These are phyloP conservation scores for Trichoderma reesei DNA, from an alignment of 495 filamentous ascomycete species.

Conservation along the genomic window DNA sequence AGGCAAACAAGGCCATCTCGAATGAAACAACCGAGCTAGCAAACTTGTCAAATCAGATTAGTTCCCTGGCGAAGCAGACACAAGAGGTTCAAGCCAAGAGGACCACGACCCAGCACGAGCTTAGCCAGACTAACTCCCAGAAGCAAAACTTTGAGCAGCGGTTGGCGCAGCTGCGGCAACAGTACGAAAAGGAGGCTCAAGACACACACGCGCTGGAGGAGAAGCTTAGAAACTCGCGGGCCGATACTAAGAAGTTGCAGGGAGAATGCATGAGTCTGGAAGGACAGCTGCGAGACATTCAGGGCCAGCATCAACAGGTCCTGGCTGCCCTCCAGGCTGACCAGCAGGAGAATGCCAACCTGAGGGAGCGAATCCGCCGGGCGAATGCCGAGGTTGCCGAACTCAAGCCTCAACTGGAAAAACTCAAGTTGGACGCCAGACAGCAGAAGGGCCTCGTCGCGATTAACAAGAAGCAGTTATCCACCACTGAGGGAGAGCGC, in stretches of 20 bases:
- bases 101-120: slow-evolving; percentile 61
- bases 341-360: slow-evolving; percentile 71
- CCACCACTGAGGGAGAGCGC: slow-evolving; percentile 75
- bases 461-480: slow-evolving; percentile 95
- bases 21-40: slow-evolving; percentile 89
- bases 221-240: slow-evolving; percentile 60
- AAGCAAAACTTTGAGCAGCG: slow-evolving; percentile 88
- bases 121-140: slow-evolving; percentile 68
- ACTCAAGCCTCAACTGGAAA: slow-evolving; percentile 81
- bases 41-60: slow-evolving; percentile 91
- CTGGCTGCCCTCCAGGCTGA: slow-evolving; percentile 68
- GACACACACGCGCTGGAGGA: slow-evolving; percentile 78
- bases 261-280: slow-evolving; percentile 75
- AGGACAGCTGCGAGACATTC: slow-evolving; percentile 70
- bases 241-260: slow-evolving; percentile 73
- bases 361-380: slow-evolving; percentile 80
- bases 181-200: slow-evolving; percentile 89
- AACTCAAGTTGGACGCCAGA: slow-evolving; percentile 75
- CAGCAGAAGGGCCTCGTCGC: slow-evolving; percentile 93
- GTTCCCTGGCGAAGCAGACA: slow-evolving; percentile 83
- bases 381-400: slow-evolving; percentile 72
- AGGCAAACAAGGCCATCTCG: slow-evolving; percentile 76
- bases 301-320: slow-evolving; percentile 72
- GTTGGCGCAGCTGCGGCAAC: slow-evolving; percentile 66
- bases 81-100: slow-evolving; percentile 80